Evolutionary conservation across 2,329 filamentous ascomycete genomes (phyloP).

Genomic region (Phialophora chinensis): DNA sequence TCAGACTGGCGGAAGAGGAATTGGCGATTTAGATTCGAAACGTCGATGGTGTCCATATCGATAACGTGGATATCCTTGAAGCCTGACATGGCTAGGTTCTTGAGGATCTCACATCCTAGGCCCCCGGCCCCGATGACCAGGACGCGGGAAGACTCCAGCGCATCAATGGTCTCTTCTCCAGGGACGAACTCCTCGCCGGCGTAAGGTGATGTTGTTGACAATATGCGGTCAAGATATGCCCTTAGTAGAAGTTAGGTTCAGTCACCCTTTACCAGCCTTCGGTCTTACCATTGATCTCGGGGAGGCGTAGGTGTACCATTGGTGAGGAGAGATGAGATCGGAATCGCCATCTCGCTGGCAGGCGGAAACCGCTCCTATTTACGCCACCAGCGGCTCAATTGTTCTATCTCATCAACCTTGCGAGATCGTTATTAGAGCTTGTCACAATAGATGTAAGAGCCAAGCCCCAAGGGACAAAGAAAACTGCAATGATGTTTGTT

Average conservation of each 20-base stretch:
- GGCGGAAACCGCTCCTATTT: background rate
- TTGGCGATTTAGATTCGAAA: conserved; percentile 96
- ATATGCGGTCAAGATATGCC: conserved; percentile 82
- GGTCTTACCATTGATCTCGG: conserved; percentile 42
- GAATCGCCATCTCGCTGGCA: conserved; percentile 26
- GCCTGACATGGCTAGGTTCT: conserved; percentile 91
- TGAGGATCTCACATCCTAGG: conserved; percentile 93
- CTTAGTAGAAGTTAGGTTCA: conserved; percentile 52
- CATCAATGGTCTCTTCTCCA: conserved; percentile 59
- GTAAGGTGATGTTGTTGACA: conserved; percentile 78
- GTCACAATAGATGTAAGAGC: background rate
- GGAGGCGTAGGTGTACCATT: conserved; percentile 32
- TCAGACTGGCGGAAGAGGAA: conserved; percentile 93
- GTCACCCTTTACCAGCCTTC: background rate
- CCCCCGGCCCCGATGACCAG: conserved; percentile 80
- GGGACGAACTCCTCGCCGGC: conserved; percentile 69
- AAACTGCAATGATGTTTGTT: background rate
- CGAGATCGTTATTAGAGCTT: background rate
- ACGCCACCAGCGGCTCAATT: background rate
- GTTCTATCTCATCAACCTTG: background rate
- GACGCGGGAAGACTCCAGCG: conserved; percentile 73
- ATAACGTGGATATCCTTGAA: conserved; percentile 99
- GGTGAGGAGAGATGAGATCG: conserved; percentile 28
- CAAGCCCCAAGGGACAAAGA: background rate
- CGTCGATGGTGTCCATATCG: conserved; percentile 99